Conservation (phyloP, 2,329 filamentous ascomycete genomes). For the Diaporthe vaccinii region DNA sequence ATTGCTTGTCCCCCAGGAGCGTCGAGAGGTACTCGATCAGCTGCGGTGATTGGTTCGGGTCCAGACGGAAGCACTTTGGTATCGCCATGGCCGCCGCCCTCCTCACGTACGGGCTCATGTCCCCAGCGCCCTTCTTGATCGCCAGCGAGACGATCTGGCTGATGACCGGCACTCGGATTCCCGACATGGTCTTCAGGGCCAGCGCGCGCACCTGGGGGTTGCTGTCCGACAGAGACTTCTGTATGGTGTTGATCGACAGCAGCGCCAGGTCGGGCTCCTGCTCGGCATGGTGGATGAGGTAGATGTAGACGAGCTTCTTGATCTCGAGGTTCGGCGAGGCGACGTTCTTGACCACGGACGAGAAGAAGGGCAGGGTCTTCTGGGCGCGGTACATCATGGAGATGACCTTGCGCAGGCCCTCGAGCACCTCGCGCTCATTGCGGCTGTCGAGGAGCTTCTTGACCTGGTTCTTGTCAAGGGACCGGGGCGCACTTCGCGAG, state of each 20-base stretch:
- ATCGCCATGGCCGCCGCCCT: conserved; percentile 94
- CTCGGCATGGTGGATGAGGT: conserved; percentile 96
- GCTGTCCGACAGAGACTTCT: conserved; percentile 94
- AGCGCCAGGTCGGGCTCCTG: conserved; percentile 95
- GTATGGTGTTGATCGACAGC: conserved; percentile 98
- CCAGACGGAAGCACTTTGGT: conserved; percentile 93
- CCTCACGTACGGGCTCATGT: conserved; percentile 95
- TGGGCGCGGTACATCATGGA: conserved; percentile 96
- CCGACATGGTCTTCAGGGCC: conserved; percentile 95
- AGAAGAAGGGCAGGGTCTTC: conserved; percentile 92
- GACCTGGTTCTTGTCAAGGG: conserved; percentile 84
- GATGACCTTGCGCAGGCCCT: conserved; percentile 89
- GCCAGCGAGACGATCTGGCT: conserved; percentile 96
- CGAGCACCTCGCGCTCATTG: conserved; percentile 91
- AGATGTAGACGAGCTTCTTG: conserved; percentile 99
- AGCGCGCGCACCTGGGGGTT: conserved; percentile 93
- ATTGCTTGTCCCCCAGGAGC: conserved; percentile 90
- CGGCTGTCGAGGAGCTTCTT: conserved; percentile 96
- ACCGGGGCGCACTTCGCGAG: conserved; percentile 71
- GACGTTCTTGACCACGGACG: conserved; percentile 98
- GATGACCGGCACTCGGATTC: conserved; percentile 96
- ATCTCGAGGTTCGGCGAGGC: conserved; percentile 94
- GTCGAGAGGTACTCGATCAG: conserved; percentile 84
- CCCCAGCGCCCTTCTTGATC: conserved; percentile 92
- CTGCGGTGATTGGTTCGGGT: conserved; percentile 87